Evolutionary conservation across 148 eudicot species (phyloP).

Genomic region (Vaccinium corymbosum): DNA sequence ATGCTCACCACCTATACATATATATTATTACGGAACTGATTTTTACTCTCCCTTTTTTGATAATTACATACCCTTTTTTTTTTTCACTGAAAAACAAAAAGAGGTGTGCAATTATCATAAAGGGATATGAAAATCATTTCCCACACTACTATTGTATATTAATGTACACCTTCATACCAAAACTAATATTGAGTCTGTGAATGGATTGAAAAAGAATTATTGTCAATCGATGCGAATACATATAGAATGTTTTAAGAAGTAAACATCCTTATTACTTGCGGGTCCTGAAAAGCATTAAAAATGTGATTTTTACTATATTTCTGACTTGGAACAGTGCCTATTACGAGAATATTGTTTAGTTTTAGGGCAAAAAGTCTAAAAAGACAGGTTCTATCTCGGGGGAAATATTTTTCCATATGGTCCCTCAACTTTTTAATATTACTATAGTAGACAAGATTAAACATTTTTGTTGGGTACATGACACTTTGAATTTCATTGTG

Average conservation of each 20-base stretch:
- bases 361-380: too few relatives aligned
- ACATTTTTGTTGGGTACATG: neutral
- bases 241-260: neutral
- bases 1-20: neutral
- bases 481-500: conserved; percentile 5
- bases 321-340: neutral
- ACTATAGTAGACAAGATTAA: neutral
- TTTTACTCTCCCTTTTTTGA: too few relatives aligned
- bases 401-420: neutral
- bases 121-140: too few relatives aligned
- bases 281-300: neutral
- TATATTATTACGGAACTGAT: neutral
- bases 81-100: too few relatives aligned
- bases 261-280: neutral
- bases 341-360: too few relatives aligned
- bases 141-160: too few relatives aligned
- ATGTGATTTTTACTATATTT: neutral
- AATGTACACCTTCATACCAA: neutral
- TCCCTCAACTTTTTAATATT: neutral
- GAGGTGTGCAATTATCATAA: too few relatives aligned
- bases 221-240: too few relatives aligned
- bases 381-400: neutral
- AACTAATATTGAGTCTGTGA: neutral
- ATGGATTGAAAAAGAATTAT: neutral
- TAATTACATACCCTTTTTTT: too few relatives aligned